Conservation (phyloP, 2,329 filamentous ascomycete species). For the Pestalotiopsis sp. region DNA sequence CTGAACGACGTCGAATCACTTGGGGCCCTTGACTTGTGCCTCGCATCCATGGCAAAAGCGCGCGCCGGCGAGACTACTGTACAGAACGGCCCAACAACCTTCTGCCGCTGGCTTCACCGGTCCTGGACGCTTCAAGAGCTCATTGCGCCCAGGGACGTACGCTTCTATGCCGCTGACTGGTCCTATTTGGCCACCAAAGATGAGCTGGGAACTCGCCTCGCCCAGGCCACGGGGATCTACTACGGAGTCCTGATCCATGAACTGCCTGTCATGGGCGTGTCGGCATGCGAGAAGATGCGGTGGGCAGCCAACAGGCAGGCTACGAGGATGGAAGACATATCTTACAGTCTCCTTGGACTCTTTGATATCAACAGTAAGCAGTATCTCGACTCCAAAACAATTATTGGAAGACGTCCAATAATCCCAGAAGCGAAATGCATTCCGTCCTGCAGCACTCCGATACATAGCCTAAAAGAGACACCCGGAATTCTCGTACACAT, state of each 20-base stretch:
- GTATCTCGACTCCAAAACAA: background rate
- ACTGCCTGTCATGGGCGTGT: constrained; percentile 9
- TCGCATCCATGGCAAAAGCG: background rate
- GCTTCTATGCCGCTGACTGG: constrained; percentile 10
- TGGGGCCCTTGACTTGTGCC: background rate
- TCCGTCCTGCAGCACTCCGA: too few species aligned
- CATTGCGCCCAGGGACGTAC: constrained; percentile 9
- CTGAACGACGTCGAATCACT: constrained; percentile 4
- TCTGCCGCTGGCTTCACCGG: constrained; percentile 1
- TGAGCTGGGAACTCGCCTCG: background rate
- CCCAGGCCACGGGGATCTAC: background rate
- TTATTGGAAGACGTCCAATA: background rate
- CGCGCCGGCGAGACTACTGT: background rate
- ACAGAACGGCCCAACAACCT: background rate
- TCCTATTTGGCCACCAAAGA: constrained; percentile 6
- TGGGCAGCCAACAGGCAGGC: constrained; percentile 18
- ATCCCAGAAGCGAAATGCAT: too few species aligned
- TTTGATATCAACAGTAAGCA: constrained; percentile 7
- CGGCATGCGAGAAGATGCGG: constrained; percentile 12
- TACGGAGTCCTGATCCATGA: background rate
- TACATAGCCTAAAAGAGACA: too few species aligned
- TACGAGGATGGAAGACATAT: constrained; percentile 17
- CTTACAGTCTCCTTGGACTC: constrained; percentile 7
- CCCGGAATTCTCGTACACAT: too few species aligned
- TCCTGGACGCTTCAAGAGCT: constrained; percentile 14